Evolutionary conservation across 768 basidiomycete genomes (phyloP), one percentile per base, ranked within the genome.

Genomic region (Boletus barrowsii): DNA sequence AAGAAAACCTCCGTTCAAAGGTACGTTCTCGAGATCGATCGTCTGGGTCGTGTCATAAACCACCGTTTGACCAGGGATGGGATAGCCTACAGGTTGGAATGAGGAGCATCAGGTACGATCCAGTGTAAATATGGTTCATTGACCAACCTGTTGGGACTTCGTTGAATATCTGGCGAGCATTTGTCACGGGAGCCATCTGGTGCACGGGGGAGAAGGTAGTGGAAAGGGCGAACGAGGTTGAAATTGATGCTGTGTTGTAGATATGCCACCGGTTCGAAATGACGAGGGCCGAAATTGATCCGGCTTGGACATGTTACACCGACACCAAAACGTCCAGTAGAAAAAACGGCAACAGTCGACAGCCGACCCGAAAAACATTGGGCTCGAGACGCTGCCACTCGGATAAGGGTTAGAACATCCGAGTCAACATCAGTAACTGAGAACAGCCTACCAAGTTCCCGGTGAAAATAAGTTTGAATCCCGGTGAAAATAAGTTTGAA

Each of bases 1-100:
- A 17, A 55, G 48, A 45, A 55, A 55, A 11, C 54, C 36, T 5
- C 48, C 54, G 14, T 45, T 45, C 14, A 51, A 18, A 33, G 48
- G 49, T 15, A 17, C 36, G 13, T 45, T 45, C 49, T 51, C 42
- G 30, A 45, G 48, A 14, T 45, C 47, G 39, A 48, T 54, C 32
- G 41, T 54, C 10, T 37, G 46, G 3, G 33, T 51, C 26, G 53
- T 20, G 14, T 56, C 52, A 22, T 55, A 44, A 10, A 44, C 30
- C 22, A 30, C 40, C 29, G 47, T 55, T 43, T 30, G 45, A 22
- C 54, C 36, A 39, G 51, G 55, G 22, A 56, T 39, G 29, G 42
- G 53, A 42, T 33, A 57, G 15, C 53, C 42, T 29, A 36, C 18
- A 8, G 2, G 24, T 35, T 10, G 8, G 29, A 43, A 5, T 11